Percentiles rank a stretch among this genome's conserved stretches.
Evolutionary conservation across 108 stramenopile species (phyloP).

Genomic region (Nannochloropsis oceanica): DNA sequence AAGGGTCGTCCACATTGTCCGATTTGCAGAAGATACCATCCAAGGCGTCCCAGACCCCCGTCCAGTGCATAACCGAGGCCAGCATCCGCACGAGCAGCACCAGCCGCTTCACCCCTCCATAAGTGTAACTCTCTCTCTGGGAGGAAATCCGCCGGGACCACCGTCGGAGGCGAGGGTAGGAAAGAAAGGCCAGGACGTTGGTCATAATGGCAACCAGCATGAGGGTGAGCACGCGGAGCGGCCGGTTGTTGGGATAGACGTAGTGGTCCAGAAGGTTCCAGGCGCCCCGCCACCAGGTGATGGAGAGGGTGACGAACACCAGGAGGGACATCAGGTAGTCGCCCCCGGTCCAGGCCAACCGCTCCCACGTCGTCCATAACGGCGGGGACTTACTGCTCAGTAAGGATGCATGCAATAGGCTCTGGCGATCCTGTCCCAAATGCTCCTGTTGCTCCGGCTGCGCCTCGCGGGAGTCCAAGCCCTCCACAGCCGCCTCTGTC

Average conservation of each 20-base stretch:
- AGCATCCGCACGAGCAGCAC: background rate
- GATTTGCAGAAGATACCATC: background rate
- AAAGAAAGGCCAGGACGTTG: background rate
- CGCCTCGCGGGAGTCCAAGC: too few relatives aligned
- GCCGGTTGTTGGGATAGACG: background rate
- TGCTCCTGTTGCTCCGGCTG: background rate
- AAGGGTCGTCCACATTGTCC: background rate
- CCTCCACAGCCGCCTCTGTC: too few relatives aligned
- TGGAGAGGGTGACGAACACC: background rate
- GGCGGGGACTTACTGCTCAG: background rate
- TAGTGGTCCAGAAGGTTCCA: background rate
- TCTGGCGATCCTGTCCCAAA: background rate
- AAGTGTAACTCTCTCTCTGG: background rate
- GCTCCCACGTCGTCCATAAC: background rate
- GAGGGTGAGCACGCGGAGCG: background rate
- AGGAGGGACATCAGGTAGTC: background rate
- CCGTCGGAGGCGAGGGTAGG: background rate
- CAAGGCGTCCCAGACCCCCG: background rate
- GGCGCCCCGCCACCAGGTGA: background rate
- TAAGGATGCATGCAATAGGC: background rate
- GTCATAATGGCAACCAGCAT: background rate
- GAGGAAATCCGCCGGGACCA: background rate
- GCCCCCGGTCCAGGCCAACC: background rate
- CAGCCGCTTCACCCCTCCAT: background rate
- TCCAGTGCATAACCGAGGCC: background rate